Evolutionary conservation across 108 stramenopile genomes (phyloP).

Genomic region (Fragilariopsis cylindrus): DNA sequence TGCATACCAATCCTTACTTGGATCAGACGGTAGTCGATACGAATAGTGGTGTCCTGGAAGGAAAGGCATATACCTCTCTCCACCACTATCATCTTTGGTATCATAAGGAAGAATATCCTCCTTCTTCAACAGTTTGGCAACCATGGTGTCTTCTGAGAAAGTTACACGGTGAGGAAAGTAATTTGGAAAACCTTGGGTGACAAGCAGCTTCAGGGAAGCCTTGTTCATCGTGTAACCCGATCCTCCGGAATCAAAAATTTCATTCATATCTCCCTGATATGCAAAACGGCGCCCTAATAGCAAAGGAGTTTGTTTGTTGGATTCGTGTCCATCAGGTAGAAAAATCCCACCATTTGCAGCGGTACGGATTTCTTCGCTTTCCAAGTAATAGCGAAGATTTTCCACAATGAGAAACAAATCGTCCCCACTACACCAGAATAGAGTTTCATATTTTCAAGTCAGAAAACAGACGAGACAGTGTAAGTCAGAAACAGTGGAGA

Average conservation of each 20-base stretch:
- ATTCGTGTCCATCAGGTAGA: conserved; percentile 70
- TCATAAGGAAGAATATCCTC: conserved; percentile 78
- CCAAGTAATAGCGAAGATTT: conserved; percentile 87
- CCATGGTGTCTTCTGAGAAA: conserved; percentile 82
- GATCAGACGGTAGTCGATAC: conserved; percentile 44
- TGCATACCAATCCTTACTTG: conserved; percentile 82
- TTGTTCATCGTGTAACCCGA: conserved; percentile 94
- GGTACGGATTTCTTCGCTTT: conserved; percentile 77
- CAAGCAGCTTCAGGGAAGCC: conserved; percentile 81
- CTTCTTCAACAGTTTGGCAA: conserved; percentile 74
- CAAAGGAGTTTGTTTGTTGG: conserved; percentile 63
- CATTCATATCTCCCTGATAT: conserved; percentile 64
- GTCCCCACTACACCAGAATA: conserved; percentile 56
- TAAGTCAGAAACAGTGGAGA: too few species aligned
- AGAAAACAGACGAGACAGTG: not conserved
- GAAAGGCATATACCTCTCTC: conserved; percentile 96
- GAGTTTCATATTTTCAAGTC: not conserved
- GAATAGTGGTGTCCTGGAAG: conserved; percentile 87
- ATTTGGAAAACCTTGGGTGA: conserved; percentile 63
- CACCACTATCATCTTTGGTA: conserved; percentile 87
- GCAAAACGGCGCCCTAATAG: conserved; percentile 90
- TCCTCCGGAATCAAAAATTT: conserved; percentile 94
- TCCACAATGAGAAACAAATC: conserved; percentile 93
- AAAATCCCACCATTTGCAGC: conserved; percentile 82
- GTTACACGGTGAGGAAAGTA: conserved; percentile 83